phyloP scores from a whole-genome alignment of 2,329 filamentous ascomycete genomes.

The Botrytis fragariae region DNA sequence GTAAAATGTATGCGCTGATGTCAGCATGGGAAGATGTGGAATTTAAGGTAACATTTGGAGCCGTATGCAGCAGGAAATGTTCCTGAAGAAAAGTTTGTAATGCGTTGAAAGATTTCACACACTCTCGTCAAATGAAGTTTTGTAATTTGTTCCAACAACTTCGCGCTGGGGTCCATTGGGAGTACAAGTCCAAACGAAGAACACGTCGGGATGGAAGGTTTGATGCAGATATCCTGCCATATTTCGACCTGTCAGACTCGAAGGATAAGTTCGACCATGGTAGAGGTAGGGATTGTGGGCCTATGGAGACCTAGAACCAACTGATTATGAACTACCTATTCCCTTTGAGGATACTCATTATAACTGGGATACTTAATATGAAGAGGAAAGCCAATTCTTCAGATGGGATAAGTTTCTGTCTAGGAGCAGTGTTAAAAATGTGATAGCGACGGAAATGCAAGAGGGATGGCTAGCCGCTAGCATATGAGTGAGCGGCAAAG shows the following conservation, averaged over 20 bases:
- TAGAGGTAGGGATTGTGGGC: neutral
- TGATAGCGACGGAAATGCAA: constrained; percentile 5
- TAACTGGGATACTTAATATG: neutral
- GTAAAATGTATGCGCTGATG: neutral
- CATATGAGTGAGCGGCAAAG: constrained; percentile 1
- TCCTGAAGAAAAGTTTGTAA: constrained; percentile 1
- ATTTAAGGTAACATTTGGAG: neutral
- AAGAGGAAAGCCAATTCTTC: neutral
- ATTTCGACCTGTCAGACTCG: constrained; percentile 11
- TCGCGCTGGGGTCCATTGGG: neutral
- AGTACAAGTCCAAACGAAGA: neutral
- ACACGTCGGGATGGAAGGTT: neutral
- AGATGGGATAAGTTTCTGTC: neutral
- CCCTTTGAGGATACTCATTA: neutral
- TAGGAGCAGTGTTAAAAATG: neutral
- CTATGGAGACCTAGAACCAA: neutral
- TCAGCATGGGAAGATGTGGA: constrained; percentile 3
- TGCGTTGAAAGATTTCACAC: neutral
- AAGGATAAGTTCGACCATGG: constrained; percentile 2
- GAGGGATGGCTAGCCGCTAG: neutral
- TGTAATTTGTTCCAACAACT: neutral
- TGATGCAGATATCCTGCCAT: neutral
- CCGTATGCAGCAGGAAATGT: neutral
- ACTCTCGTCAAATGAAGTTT: neutral
- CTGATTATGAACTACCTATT: neutral